Evolutionary conservation across 2,329 filamentous ascomycete species (phyloP), one percentile per base, ranked within the genome.

Genomic region (Fusarium anthophilum): DNA sequence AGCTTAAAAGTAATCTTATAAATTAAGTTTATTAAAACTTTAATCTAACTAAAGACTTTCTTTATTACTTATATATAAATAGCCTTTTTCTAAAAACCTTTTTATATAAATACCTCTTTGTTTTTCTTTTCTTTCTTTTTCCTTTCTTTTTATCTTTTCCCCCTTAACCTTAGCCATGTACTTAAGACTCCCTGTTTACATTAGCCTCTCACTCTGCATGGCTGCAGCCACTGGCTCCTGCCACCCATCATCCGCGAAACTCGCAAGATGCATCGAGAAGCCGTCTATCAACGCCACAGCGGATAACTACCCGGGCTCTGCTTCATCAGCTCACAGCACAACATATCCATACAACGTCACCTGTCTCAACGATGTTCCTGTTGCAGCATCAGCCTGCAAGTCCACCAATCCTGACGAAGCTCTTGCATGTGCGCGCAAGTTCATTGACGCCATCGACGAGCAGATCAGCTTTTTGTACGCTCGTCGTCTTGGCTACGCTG

Each of bases 281-380:
- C 57, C 35, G 6, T 41, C 57, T 5, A 41, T 54, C 7, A 60
- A 60, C 6, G 45, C 57, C 15, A 60, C 57, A 14, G 35, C 26
- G 13, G 13, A 41, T 7, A 60, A 60, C 37, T 60, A 60, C 30
- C 57, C 57, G 6, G 57, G 57, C 9, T 53, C 45, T 13, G 24
- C 12, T 22, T 18, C 12, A 11, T 20, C 13, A 43, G 13, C 11
- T 26, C 15, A 53, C 11, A 39, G 14, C 13, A 35, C 37, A 6
- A 11, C 24, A 17, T 60, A 60, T 38, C 45, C 57, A 2, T 60
- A 60, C 28, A 41, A 53, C 5, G 15, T 60, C 37, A 60, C 26
- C 20, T 32, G 43, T 85, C 87, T 2, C 85, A 84, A 56, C 8
- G 20, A 37, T 9, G 63, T 72, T 18, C 70, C 70, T 5, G 69